A percentile compares a stretch with the other conserved stretches of the same genome.
These are phyloP conservation scores for Cryphonectria nitschkei DNA, from an alignment of 2,329 filamentous ascomycete genomes.

Conservation along the genomic window DNA sequence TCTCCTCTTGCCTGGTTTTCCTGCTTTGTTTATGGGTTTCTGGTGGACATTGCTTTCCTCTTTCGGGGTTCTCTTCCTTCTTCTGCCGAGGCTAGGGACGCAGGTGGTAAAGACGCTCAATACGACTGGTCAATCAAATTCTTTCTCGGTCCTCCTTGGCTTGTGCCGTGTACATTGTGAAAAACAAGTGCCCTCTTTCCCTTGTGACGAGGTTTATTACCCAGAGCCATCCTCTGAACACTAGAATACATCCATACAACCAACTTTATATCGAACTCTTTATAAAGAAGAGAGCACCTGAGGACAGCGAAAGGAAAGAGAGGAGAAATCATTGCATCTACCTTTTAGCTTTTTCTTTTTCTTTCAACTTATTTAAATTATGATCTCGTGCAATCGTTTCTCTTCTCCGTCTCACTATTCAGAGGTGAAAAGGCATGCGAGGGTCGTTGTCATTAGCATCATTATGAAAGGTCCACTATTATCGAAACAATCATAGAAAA, in stretches of 20 bases:
- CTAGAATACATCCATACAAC: no score
- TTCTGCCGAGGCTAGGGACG: conserved; percentile 20
- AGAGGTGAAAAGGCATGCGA: background rate
- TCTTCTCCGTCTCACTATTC: no score
- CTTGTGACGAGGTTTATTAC: no score
- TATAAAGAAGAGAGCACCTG: no score
- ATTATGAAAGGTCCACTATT: background rate
- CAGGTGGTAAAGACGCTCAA: conserved; percentile 21
- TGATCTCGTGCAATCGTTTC: no score
- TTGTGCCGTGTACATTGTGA: background rate
- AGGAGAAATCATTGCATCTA: no score
- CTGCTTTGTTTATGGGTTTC: conserved; percentile 14
- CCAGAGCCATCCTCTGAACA: no score
- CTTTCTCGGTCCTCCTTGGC: background rate
- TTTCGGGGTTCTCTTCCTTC: background rate
- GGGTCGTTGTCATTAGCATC: background rate
- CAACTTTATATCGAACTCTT: no score
- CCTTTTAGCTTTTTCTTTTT: no score
- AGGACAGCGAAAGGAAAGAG: no score
- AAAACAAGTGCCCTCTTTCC: background rate
- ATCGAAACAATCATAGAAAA: background rate
- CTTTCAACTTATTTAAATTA: no score
- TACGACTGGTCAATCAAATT: conserved; percentile 12
- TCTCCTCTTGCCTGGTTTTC: conserved; percentile 18
- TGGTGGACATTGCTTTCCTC: conserved; percentile 21